Evolutionary conservation across 1,284 basidiomycete genomes (phyloP).

Genomic region (Fistulinella cinereoalba): DNA sequence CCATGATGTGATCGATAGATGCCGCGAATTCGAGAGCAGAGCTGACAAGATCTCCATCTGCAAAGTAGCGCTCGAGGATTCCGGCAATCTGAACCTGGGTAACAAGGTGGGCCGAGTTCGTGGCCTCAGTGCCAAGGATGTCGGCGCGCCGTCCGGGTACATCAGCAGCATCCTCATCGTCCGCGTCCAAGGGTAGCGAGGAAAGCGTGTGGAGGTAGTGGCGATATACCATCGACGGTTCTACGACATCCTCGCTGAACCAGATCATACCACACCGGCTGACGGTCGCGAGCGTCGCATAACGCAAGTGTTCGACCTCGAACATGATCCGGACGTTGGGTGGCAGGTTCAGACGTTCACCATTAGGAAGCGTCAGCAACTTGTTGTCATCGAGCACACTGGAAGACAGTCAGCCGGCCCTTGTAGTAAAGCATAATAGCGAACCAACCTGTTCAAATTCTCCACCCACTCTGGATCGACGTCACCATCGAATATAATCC

Average conservation of each 20-base stretch:
- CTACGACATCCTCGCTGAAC: constrained; percentile 97
- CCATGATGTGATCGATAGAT: constrained; percentile 96
- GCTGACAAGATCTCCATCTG: constrained; percentile 77
- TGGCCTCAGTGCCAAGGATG: constrained; percentile 46
- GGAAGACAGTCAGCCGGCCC: constrained; percentile 12
- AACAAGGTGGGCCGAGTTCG: constrained; percentile 61
- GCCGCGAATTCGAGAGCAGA: constrained; percentile 78
- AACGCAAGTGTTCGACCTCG: constrained; percentile 97
- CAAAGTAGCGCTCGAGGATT: constrained; percentile 82
- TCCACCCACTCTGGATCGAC: constrained; percentile 99
- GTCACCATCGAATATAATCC: constrained; percentile 99
- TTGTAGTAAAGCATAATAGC: constrained; percentile 1
- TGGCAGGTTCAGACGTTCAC: constrained; percentile 96
- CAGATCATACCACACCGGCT: constrained; percentile 99
- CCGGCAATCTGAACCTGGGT: constrained; percentile 80
- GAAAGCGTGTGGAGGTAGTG: constrained; percentile 84
- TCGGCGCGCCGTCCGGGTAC: constrained; percentile 58
- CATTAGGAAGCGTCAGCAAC: constrained; percentile 94
- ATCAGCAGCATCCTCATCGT: constrained; percentile 82
- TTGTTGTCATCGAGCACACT: constrained; percentile 99
- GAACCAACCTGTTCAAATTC: constrained; percentile 89
- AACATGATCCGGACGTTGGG: constrained; percentile 99
- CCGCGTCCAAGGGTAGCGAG: constrained; percentile 79
- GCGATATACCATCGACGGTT: constrained; percentile 87
- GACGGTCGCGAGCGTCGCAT: constrained; percentile 97